Evolutionary conservation across 2,329 filamentous ascomycete species (phyloP), one percentile per base, ranked within the genome.

Genomic region (Alternaria incomplexa): DNA sequence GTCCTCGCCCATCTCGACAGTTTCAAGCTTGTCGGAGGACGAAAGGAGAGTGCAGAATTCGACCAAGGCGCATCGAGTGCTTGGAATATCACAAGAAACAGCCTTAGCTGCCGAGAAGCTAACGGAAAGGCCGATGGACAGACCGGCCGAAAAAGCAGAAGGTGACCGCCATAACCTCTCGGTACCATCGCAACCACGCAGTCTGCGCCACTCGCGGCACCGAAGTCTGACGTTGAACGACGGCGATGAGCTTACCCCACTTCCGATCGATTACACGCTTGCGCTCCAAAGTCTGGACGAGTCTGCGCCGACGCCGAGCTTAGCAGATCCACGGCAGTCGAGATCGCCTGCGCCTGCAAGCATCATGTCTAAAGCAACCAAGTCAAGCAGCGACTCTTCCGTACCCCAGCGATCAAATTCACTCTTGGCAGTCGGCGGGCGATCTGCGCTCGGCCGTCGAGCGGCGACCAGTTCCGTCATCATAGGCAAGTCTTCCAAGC

Each of bases 61-160:
- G 58, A 72, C 73, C 12, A 83, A 83, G 64, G 80, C 81, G 25
- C 81, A 82, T 71, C 81, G 75, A 64, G 73, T 82, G 17, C 73
- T 83, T 51, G 80, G 81, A 17, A 76, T 82, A 40, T 67, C 73
- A 11, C 58, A 69, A 59, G 62, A 66, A 44, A 56, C 69, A 12
- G 63, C 65, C 22, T 63, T 70, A 15, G 61, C 65, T 13, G 30
- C 48, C 48, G 74, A 74, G 22, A 72, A 58, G 45, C 40, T 53
- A 56, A 26, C 44, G 22, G 61, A 30, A 12, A 53, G 48, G 48
- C 32, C 55, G 51, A 44, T 32, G 20, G 56, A 64, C 17, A 63
- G 46, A 46, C 28, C 51, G 20, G 11, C 26, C 23, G 54, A 58
- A 28, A 48, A 62, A 46, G 45, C 46, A 51, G 48, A 57, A 47